Evolutionary conservation across 176 grass and related monocot species (phyloP).

Genomic region (Paspalum vaginatum): DNA sequence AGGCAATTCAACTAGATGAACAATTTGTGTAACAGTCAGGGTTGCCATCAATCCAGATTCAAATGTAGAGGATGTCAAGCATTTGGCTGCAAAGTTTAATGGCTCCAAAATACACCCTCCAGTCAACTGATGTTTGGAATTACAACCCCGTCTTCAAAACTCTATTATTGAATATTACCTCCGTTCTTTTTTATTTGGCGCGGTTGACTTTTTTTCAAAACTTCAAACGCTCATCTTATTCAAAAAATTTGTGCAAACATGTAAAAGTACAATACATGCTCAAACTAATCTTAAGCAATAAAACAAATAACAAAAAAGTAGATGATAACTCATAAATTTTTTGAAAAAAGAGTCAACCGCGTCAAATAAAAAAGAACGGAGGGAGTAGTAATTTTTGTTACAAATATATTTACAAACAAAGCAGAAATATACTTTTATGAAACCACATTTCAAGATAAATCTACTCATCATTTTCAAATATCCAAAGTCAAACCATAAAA

Average conservation of each 20-base stretch:
- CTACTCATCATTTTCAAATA: not conserved
- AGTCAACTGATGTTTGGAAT: not conserved
- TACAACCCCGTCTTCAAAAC: not conserved
- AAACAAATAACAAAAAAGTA: no score
- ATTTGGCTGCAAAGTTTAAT: not conserved
- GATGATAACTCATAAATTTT: no score
- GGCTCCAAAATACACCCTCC: constrained; percentile 13
- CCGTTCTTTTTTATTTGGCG: no score
- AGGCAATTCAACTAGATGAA: not conserved
- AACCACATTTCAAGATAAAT: not conserved
- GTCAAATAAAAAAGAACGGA: no score
- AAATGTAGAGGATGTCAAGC: constrained; percentile 7
- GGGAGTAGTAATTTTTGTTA: not conserved
- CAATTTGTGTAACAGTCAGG: not conserved
- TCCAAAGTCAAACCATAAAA: not conserved
- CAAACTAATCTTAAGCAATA: no score
- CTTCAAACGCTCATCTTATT: no score
- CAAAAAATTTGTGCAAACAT: no score
- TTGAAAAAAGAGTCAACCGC: no score
- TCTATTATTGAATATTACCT: not conserved
- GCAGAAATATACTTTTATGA: not conserved
- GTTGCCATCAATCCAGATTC: constrained; percentile 1
- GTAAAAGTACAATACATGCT: no score
- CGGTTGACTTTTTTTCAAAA: no score
- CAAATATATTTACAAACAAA: not conserved